Percentiles rank a stretch among this genome's conserved stretches.
These are phyloP conservation scores for Linum trigynum DNA, from an alignment of 345 rosid species.

Conservation along the genomic window DNA sequence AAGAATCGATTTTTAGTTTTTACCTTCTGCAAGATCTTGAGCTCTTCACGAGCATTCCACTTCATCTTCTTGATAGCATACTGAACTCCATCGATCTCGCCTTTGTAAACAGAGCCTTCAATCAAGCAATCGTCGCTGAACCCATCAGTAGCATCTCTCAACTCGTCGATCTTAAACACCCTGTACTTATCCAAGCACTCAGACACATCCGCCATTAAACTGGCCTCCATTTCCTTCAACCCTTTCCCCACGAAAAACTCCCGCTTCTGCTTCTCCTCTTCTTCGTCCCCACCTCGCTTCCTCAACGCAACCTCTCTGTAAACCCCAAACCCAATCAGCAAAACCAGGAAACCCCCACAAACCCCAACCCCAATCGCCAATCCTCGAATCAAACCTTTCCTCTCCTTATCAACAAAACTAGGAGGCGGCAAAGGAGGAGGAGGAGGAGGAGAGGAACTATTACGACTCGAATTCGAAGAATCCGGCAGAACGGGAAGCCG, in stretches of 20 bases:
- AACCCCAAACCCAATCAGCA: slow-evolving; percentile 19
- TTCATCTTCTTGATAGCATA: slow-evolving; percentile 10
- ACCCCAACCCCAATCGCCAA: slow-evolving; percentile 46
- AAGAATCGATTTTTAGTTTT: not conserved
- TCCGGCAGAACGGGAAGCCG: slow-evolving; percentile 31
- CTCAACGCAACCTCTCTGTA: slow-evolving; percentile 19
- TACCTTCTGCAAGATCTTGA: slow-evolving; percentile 9
- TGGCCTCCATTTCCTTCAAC: slow-evolving; percentile 28
- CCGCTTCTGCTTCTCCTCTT: slow-evolving; percentile 25
- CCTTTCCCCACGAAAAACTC: slow-evolving; percentile 13
- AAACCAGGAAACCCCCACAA: slow-evolving; percentile 26
- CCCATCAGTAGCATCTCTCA: slow-evolving; percentile 49
- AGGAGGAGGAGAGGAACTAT: slow-evolving; percentile 20
- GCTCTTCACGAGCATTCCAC: slow-evolving; percentile 8
- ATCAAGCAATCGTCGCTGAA: slow-evolving; percentile 41
- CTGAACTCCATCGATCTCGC: slow-evolving; percentile 33
- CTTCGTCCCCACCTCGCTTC: slow-evolving; percentile 14
- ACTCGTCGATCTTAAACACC: slow-evolving; percentile 49
- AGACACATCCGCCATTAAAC: slow-evolving; percentile 60
- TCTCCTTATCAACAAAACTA: slow-evolving; percentile 23
- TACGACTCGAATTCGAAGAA: not conserved
- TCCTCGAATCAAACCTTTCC: slow-evolving; percentile 36
- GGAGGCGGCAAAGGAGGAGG: slow-evolving; percentile 12
- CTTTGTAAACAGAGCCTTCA: slow-evolving; percentile 62
- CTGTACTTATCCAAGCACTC: slow-evolving; percentile 63